Evolutionary conservation across 2,329 filamentous ascomycete species (phyloP), one percentile per base, ranked within the genome.

Genomic region (Botrytis medusae): DNA sequence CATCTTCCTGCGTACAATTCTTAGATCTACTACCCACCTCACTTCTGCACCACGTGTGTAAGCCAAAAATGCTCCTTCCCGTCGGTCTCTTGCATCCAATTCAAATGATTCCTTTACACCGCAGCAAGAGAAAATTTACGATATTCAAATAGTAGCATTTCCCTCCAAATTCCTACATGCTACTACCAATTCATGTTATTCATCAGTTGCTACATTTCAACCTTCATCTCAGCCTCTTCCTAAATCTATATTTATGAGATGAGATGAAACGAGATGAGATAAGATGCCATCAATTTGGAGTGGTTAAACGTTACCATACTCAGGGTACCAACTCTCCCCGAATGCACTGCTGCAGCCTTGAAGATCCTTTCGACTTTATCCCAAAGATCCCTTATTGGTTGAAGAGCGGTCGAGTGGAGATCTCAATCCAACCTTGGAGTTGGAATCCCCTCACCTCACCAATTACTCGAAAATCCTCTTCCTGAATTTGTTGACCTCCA

Each of bases 281-380:
- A 18, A 65, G 44, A 51, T 65, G 44, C 5, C 16, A 37, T 65
- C 22, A n/a, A 37, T 51, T 37, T 34, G 48, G 22, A 51, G 44
- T 44, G 32, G 32, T 67, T 51, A 37, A 65, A 67, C 51, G 44
- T 51, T 37, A 37, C 44, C 44, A 51, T 67, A n/a, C 4, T 16
- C 14, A 42, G 42, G 60, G 60, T 29, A 51, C 44, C 44, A 65
- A 51, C 7, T 42, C 34, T 29, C 37, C n/a, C n/a, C 37, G 25
- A 29, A 42, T 63, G 60, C 60, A 42, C 32, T 67, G 63, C 63
- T 67, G 29, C 63, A 67, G 44, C 44, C 63, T 48, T 65, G 42
- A 37, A 48, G 42, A 37, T 48, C 63, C 42, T 65, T 65, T 37
- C 1, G 6, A n/a, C 10, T 34, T n/a, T 10, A 48, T 9, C 29